Percentiles rank a stretch among this genome's conserved stretches.
Evolutionary conservation across 2,329 filamentous ascomycete species (phyloP).

Genomic region (Diplodia seriata): DNA sequence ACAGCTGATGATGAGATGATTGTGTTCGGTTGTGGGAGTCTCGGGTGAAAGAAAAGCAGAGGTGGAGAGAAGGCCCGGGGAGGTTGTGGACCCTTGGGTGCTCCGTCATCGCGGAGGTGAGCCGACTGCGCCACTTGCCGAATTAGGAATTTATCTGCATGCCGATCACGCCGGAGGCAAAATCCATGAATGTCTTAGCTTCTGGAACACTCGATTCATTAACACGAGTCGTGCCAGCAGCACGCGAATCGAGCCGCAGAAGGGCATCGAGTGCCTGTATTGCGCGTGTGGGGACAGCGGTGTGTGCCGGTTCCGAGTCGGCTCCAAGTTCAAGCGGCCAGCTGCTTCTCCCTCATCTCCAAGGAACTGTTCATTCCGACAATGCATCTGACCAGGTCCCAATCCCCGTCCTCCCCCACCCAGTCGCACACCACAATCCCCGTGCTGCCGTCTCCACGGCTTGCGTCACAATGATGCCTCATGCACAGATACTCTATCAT

Average conservation of each 20-base stretch:
- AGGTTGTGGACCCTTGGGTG: neutral
- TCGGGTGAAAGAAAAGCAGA: neutral
- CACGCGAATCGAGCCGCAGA: neutral
- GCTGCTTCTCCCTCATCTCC: slow-evolving; percentile 18
- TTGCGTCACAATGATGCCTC: slow-evolving; percentile 50
- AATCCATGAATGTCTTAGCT: neutral
- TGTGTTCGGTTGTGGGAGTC: neutral
- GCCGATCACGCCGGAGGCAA: slow-evolving; percentile 10
- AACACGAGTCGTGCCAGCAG: neutral
- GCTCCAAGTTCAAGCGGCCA: slow-evolving; percentile 2
- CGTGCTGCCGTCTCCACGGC: slow-evolving; percentile 73
- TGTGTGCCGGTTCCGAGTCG: neutral
- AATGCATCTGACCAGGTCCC: slow-evolving; percentile 86
- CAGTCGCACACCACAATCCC: slow-evolving; percentile 93
- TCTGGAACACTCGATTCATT: neutral
- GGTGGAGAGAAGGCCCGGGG: neutral
- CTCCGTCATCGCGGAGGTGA: slow-evolving; percentile 13
- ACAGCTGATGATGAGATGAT: neutral
- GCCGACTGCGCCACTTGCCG: slow-evolving; percentile 4
- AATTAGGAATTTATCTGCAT: slow-evolving; percentile 15
- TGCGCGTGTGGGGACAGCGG: neutral
- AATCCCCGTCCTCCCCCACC: slow-evolving; percentile 86
- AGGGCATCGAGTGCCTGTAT: neutral
- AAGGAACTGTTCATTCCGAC: slow-evolving; percentile 79
- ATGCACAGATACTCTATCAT: slow-evolving; percentile 65